Evolutionary conservation across 2,329 filamentous ascomycete species (phyloP).

Genomic region (Tolypocladium pustulatum): DNA sequence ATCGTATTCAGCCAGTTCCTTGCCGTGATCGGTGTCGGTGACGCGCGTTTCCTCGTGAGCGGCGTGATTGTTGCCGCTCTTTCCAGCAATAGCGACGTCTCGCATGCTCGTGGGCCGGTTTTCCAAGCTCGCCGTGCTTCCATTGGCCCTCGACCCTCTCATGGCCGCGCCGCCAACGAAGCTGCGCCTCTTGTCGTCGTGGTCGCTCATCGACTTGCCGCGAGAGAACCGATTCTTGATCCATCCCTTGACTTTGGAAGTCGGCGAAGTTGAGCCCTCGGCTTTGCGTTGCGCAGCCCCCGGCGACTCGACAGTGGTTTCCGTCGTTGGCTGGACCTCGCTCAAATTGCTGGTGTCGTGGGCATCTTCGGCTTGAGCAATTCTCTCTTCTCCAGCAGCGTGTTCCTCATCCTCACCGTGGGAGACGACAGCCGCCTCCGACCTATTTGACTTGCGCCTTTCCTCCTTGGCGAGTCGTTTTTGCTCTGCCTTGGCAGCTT

Average conservation of each 20-base stretch:
- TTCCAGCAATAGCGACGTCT: conserved; percentile 35
- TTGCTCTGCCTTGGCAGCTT: conserved; percentile 40
- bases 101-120: conserved; percentile 31
- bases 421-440: conserved; percentile 8
- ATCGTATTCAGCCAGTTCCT: conserved; percentile 11
- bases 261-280: conserved; percentile 18
- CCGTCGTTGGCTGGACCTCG: not conserved
- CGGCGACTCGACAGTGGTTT: conserved; percentile 2
- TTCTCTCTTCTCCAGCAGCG: conserved; percentile 6
- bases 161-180: conserved; percentile 43
- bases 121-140: conserved; percentile 33
- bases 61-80: conserved; percentile 9
- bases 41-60: not conserved
- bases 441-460: conserved; percentile 32
- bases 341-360: not conserved
- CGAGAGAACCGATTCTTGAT: conserved; percentile 42
- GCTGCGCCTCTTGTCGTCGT: conserved; percentile 23
- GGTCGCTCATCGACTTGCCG: conserved; percentile 28
- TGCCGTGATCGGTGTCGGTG: not conserved
- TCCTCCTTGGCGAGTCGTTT: conserved; percentile 40
- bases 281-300: conserved; percentile 5
- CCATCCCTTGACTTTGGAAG: conserved; percentile 40
- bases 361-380: conserved; percentile 1
- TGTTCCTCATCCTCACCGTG: conserved; percentile 4
- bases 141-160: conserved; percentile 29